Evolutionary conservation across 805 yeast species (phyloP).

Genomic region (Candida dendrica): DNA sequence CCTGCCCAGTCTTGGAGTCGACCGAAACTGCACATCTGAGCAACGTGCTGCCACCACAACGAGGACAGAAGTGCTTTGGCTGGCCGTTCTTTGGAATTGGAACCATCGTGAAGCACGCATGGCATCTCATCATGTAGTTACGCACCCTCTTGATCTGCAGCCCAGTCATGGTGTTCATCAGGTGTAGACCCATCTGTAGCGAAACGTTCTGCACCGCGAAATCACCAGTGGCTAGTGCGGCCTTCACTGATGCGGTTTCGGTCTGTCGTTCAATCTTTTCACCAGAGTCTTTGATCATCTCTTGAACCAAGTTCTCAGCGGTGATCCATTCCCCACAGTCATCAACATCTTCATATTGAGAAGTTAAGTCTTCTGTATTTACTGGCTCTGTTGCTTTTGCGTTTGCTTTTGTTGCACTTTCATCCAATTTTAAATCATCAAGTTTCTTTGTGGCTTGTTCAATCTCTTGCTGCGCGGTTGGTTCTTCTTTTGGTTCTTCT

Average conservation of each 20-base stretch:
- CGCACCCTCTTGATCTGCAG: conserved; percentile 76
- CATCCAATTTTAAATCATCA: conserved; percentile 25
- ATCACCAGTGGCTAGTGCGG: conserved; percentile 91
- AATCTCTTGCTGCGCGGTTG: too few species aligned
- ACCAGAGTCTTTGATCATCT: conserved; percentile 60
- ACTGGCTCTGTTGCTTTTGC: conserved; percentile 1
- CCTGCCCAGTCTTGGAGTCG: conserved; percentile 67
- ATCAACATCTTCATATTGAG: conserved; percentile 44
- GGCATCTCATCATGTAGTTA: conserved; percentile 93
- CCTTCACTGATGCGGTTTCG: conserved; percentile 40
- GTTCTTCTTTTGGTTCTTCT: too few species aligned
- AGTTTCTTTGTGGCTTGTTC: conserved; percentile 7
- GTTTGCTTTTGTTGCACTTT: conserved; percentile 19
- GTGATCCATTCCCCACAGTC: conserved; percentile 94
- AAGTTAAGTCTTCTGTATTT: conserved; percentile 14
- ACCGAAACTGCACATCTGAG: conserved; percentile 87
- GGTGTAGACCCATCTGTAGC: conserved; percentile 79
- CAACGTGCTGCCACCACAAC: conserved; percentile 91
- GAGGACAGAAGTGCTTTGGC: conserved; percentile 85
- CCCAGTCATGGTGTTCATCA: conserved; percentile 82
- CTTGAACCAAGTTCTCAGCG: conserved; percentile 71
- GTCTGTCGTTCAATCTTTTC: conserved; percentile 41
- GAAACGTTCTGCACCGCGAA: conserved; percentile 96
- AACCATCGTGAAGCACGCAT: conserved; percentile 84
- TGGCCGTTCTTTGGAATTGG: conserved; percentile 73